A percentile compares a stretch with the other conserved stretches of the same genome.
Conservation (phyloP, 2,329 filamentous ascomycete species). For the Penicillium sp. region DNA sequence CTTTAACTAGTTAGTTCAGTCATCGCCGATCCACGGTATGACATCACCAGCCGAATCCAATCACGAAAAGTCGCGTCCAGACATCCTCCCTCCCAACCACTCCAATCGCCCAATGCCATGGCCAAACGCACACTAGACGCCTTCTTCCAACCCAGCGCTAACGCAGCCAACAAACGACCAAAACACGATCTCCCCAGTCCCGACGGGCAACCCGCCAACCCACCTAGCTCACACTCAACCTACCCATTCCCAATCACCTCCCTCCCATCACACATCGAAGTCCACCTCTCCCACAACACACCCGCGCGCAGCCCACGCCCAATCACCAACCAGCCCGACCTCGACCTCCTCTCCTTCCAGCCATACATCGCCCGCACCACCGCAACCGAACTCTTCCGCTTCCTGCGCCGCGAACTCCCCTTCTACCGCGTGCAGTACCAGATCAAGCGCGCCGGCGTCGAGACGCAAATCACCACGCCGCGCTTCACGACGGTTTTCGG, state of each 20-base stretch:
- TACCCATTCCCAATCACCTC: conserved; percentile 55
- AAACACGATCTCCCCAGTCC: conserved; percentile 26
- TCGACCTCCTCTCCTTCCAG: conserved; percentile 73
- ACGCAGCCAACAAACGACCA: conserved; percentile 42
- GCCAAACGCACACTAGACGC: conserved; percentile 64
- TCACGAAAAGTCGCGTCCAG: too few species aligned
- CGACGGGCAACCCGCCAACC: not conserved
- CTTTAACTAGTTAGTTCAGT: too few species aligned
- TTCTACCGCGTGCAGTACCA: conserved; percentile 74
- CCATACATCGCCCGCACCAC: conserved; percentile 63
- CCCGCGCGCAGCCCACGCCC: conserved; percentile 54
- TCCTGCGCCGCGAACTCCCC: conserved; percentile 66
- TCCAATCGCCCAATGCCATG: too few species aligned
- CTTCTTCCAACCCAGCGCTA: conserved; percentile 61
- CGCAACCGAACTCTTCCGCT: conserved; percentile 62
- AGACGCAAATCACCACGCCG: conserved; percentile 61
- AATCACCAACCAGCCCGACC: conserved; percentile 66
- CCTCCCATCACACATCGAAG: conserved; percentile 44
- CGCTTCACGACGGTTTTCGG: conserved; percentile 63
- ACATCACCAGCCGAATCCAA: too few species aligned
- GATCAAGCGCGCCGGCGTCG: conserved; percentile 63
- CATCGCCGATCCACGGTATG: too few species aligned
- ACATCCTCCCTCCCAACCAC: too few species aligned
- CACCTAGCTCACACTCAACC: conserved; percentile 45
- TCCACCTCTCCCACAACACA: conserved; percentile 24